Evolutionary conservation across 441 rosid species (phyloP), one percentile per base, ranked within the genome.

Genomic region (Theobroma grandiflorum): DNA sequence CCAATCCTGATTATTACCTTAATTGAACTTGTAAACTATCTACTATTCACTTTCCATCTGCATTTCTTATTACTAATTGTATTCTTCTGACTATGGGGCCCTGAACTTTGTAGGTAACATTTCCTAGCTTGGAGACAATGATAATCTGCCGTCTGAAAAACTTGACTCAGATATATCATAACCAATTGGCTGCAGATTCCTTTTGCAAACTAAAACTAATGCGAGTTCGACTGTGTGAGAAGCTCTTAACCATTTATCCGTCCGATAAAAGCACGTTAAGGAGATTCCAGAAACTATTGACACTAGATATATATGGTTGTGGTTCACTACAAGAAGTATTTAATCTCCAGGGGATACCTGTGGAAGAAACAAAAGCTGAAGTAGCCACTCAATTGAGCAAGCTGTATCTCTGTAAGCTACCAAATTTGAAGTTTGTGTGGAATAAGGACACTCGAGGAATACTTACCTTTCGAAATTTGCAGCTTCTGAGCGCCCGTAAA

Each of bases 361-460:
- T 26, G 12, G 14, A 63, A 50, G 42, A 38, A 26, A 33, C 22
- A 8, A 8, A 33, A n/a, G 53, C 6, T 35, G 57, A 6, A 45
- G 49, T 45, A 8, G 49, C 49, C 49, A 8, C 49, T 45, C 49
- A 45, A 45, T 45, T 45, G 49, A 45, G 10, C 49, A 45, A 45
- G 10, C 49, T 45, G 49, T 45, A 45, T 45, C 49, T 45, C 10
- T 6, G 49, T 45, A 45, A 45, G 10, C 63, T 78, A 52, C 83
- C 81, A 59, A 79, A 72, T 12, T 20, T 86, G 79, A 81, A 78
- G 84, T 53, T 59, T 7, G 10, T 85, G 15, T 83, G 85, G 85
- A 66, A 61, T 33, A 50, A 61, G 22, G 79, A 86, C 55, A 64
- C 73, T 2, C 38, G 5, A 43, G 72, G 33, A 47, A 55, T 70